These are phyloP conservation scores for Paspalum notatum DNA, from an alignment of 176 grass and related monocot genomes.

Conservation along the genomic window DNA sequence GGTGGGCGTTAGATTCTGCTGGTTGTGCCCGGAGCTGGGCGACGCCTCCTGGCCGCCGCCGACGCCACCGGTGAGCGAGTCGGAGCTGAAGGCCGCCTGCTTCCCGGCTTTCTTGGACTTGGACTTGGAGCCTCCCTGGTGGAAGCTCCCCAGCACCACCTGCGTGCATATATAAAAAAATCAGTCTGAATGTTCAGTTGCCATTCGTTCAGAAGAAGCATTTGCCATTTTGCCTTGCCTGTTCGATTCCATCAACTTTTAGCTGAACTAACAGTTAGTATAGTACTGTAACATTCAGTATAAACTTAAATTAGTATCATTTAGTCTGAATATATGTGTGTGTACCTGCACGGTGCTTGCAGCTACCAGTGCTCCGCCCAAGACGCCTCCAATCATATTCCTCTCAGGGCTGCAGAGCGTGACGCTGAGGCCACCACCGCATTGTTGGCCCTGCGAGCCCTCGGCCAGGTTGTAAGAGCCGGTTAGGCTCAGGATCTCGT, in stretches of 20 bases:
- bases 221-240: neutral
- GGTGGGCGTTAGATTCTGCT: constrained; percentile 59
- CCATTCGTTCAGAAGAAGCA: neutral
- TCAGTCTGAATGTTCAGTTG: neutral
- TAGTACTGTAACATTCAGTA: neutral
- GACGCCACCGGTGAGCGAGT: constrained; percentile 19
- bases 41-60: constrained; percentile 26
- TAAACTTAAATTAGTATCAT: neutral
- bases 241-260: neutral
- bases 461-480: constrained; percentile 72
- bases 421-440: constrained; percentile 56
- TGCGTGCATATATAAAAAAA: neutral
- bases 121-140: constrained; percentile 57
- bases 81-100: constrained; percentile 40
- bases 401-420: constrained; percentile 72
- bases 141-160: constrained; percentile 76
- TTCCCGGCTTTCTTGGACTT: constrained; percentile 69
- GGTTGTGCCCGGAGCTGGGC: constrained; percentile 59
- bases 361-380: constrained; percentile 62
- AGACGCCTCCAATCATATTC: constrained; percentile 69
- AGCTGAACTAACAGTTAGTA: neutral
- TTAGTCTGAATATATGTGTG: too few species aligned
- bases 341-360: constrained; percentile 70
- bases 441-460: constrained; percentile 41
- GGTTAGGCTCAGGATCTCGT: constrained; percentile 68